Conservation (phyloP, 139 green algal species). For the Asterochloris sp. region DNA sequence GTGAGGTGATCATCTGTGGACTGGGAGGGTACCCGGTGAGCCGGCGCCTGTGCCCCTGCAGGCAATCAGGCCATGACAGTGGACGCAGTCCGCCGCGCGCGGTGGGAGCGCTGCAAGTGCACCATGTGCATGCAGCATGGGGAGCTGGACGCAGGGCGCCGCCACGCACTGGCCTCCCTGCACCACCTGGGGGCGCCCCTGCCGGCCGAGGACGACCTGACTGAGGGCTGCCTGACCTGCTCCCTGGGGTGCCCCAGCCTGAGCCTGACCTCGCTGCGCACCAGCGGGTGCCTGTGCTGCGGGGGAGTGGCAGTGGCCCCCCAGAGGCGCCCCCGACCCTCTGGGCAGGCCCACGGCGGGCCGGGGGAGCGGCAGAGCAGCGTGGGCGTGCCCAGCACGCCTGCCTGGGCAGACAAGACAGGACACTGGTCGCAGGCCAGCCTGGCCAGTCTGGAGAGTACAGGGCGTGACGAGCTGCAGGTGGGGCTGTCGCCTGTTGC, state of each 20-base stretch:
- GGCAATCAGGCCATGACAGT: constrained; percentile 3
- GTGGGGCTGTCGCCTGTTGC: too few relatives aligned
- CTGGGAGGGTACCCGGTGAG: not conserved
- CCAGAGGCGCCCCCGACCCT: too few relatives aligned
- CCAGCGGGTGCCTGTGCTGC: not conserved
- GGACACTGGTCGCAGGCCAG: too few relatives aligned
- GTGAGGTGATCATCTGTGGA: not conserved
- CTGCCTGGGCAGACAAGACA: not conserved
- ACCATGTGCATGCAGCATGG: constrained; percentile 15
- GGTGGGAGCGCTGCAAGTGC: constrained; percentile 43
- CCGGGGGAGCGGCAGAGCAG: not conserved
- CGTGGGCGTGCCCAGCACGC: not conserved
- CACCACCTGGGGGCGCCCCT: constrained; percentile 33
- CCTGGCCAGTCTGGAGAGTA: too few relatives aligned
- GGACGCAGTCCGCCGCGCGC: constrained; percentile 6
- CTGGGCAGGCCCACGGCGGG: not conserved
- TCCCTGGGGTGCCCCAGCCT: not conserved
- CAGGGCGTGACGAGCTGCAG: too few relatives aligned
- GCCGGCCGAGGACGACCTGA: constrained; percentile 20
- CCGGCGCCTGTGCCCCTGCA: not conserved
- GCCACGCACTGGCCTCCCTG: constrained; percentile 20
- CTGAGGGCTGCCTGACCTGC: not conserved
- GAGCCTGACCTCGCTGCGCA: not conserved
- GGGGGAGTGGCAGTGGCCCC: not conserved
- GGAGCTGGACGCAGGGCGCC: constrained; percentile 10